phyloP scores from a whole-genome alignment of 169 alveolate genomes.

The Cryptosporidium ubiquitum region DNA sequence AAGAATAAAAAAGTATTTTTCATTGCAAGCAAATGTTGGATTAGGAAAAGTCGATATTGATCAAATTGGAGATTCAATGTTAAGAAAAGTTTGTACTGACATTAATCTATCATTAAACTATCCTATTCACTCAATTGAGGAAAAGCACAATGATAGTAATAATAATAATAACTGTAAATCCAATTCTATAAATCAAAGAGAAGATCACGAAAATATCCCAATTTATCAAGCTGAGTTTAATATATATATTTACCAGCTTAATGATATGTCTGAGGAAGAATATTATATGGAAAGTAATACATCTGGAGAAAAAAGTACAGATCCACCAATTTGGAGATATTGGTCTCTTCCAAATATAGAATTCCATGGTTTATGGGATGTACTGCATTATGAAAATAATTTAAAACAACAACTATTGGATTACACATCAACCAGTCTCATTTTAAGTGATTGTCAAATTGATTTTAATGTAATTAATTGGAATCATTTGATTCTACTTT shows the following conservation, averaged over 20 bases:
- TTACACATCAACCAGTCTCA: conserved; percentile 80
- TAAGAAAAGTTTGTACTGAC: conserved; percentile 54
- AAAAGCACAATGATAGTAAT: background rate
- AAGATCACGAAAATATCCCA: conserved; percentile 4
- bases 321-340: conserved; percentile 77
- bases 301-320: conserved; percentile 22
- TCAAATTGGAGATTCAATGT: conserved; percentile 58
- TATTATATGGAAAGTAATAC: conserved; percentile 30
- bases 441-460: conserved; percentile 79
- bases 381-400: conserved; percentile 79
- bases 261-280: conserved; percentile 36
- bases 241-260: conserved; percentile 39
- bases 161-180: background rate
- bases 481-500: conserved; percentile 81
- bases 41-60: conserved; percentile 38
- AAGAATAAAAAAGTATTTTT: conserved; percentile 40
- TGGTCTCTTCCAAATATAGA: conserved; percentile 82
- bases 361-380: conserved; percentile 85
- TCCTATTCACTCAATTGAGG: conserved; percentile 35
- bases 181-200: background rate
- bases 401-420: conserved; percentile 81
- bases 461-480: conserved; percentile 81
- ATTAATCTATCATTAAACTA: conserved; percentile 47
- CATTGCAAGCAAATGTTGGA: conserved; percentile 55
- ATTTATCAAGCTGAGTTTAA: conserved; percentile 49